Conservation (phyloP, 106 monocot genomes). For the Allium fistulosum region DNA sequence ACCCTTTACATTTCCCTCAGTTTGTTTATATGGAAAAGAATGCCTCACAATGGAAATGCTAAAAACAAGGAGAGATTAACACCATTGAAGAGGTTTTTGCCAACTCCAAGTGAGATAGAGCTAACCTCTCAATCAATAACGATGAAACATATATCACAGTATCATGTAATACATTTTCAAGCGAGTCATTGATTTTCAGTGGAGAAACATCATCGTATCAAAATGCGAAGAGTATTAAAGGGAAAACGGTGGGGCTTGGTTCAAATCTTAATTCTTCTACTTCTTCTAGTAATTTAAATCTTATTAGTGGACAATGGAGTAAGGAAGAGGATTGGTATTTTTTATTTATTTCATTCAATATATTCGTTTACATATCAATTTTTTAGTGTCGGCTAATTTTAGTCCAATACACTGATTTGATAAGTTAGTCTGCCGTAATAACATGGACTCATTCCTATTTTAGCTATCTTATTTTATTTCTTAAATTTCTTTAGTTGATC, state of each 20-base stretch:
- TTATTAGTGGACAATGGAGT: conserved; percentile 63
- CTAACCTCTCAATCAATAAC: background rate
- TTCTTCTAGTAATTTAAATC: conserved; percentile 1
- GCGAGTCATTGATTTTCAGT: background rate
- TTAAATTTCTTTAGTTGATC: no score
- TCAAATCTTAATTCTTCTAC: background rate
- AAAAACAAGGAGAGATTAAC: background rate
- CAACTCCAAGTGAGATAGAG: conserved; percentile 8
- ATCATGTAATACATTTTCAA: background rate
- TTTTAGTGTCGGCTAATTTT: no score
- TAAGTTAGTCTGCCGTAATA: no score
- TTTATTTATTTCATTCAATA: background rate
- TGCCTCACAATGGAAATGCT: background rate
- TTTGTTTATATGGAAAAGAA: background rate
- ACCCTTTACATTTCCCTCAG: no score
- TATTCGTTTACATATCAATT: background rate
- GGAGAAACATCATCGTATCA: background rate
- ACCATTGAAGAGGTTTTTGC: conserved; percentile 26
- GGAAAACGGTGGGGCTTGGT: background rate
- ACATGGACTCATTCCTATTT: no score
- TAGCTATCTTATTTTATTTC: no score
- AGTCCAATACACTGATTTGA: no score
- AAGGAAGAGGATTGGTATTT: conserved; percentile 60
- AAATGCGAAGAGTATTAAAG: background rate
- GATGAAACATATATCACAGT: no score